Conservation (phyloP, 805 yeast genomes). For the Nakazawaea pomicola region DNA sequence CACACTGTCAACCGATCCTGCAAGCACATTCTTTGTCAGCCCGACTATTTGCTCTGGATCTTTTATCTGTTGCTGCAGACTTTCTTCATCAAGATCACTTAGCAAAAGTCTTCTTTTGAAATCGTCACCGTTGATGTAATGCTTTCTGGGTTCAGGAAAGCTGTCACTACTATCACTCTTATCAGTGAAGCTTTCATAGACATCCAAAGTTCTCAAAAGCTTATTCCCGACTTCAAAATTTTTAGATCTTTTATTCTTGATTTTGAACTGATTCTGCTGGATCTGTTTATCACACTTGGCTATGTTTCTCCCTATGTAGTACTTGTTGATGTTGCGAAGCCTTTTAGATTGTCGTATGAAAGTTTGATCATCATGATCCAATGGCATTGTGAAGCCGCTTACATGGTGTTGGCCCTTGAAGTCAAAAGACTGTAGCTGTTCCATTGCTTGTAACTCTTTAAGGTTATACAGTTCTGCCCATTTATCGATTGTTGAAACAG, state of each 20-base stretch:
- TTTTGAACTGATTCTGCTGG: background rate
- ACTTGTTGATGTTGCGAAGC: conserved; percentile 19
- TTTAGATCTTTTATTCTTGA: background rate
- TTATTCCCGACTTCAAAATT: background rate
- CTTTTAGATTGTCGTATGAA: conserved; percentile 10
- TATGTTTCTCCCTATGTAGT: conserved; percentile 16
- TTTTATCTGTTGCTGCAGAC: background rate
- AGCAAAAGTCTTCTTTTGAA: background rate
- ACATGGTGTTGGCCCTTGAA: conserved; percentile 14
- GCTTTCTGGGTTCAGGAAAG: background rate
- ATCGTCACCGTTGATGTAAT: background rate
- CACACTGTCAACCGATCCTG: too few relatives aligned
- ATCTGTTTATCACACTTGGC: background rate
- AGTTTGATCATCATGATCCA: conserved; percentile 6
- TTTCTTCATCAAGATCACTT: conserved; percentile 1
- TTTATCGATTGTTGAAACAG: conserved; percentile 11
- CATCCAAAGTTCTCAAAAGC: background rate
- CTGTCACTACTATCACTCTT: background rate
- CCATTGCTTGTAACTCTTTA: background rate
- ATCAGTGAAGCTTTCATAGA: background rate
- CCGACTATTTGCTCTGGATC: background rate
- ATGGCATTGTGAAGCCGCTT: conserved; percentile 8
- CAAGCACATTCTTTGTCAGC: too few relatives aligned
- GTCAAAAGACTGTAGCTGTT: conserved; percentile 1
- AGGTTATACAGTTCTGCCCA: conserved; percentile 1